Evolutionary conservation across 2,329 filamentous ascomycete species (phyloP).

Genomic region (Hymenoscyphus salicellus): DNA sequence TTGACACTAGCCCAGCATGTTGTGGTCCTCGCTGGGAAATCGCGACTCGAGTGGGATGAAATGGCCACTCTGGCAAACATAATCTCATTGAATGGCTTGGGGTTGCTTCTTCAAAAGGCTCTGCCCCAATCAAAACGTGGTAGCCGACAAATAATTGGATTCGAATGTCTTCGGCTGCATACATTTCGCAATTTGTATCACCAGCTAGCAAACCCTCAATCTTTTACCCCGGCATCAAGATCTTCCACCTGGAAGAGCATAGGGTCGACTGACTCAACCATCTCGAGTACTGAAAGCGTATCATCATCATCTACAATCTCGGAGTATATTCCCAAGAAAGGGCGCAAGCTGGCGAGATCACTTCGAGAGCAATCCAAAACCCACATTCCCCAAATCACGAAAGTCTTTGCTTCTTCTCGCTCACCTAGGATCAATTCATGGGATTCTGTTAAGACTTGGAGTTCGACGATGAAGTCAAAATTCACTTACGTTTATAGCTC

Average conservation of each 20-base stretch:
- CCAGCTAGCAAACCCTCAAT: neutral
- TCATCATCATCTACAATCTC: constrained; percentile 7
- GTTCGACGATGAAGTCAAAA: constrained; percentile 10
- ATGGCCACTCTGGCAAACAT: constrained; percentile 12
- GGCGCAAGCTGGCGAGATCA: constrained; percentile 7
- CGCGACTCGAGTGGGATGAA: constrained; percentile 11
- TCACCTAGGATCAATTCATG: constrained; percentile 12
- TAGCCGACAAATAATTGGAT: constrained; percentile 11
- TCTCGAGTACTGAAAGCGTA: neutral
- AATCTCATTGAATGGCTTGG: constrained; percentile 11
- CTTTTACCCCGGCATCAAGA: neutral
- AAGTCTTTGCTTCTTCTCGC: constrained; percentile 10
- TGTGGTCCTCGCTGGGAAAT: constrained; percentile 9
- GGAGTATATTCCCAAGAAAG: neutral
- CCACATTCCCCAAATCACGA: constrained; percentile 6
- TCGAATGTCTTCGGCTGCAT: constrained; percentile 12
- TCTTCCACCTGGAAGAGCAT: constrained; percentile 6
- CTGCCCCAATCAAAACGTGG: constrained; percentile 3
- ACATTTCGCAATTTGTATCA: constrained; percentile 10
- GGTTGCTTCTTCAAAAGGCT: constrained; percentile 5
- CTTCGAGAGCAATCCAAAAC: constrained; percentile 7
- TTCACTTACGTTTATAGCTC: constrained; percentile 9
- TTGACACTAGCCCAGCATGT: constrained; percentile 11
- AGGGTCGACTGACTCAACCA: neutral
- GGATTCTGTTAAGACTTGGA: constrained; percentile 11